phyloP scores from a whole-genome alignment of 129 eudicot species.

The Mikania micrantha region DNA sequence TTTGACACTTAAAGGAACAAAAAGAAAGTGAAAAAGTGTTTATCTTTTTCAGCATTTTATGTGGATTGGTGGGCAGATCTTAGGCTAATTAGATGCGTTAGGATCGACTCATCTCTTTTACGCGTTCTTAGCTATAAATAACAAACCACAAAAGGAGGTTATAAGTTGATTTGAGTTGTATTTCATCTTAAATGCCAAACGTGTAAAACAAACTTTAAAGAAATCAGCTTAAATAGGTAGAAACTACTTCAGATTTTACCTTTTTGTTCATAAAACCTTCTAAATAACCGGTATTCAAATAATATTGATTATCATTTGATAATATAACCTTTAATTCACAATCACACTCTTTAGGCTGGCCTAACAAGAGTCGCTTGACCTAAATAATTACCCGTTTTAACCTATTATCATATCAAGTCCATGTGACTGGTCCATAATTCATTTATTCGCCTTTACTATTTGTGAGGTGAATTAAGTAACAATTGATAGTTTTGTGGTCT shows the following conservation, averaged over 20 bases:
- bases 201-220: not conserved
- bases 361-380: no score
- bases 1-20: constrained; percentile 24
- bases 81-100: constrained; percentile 1
- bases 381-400: not conserved
- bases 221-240: not conserved
- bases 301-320: not conserved
- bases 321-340: no score
- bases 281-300: not conserved
- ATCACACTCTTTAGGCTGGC: no score
- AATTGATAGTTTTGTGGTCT: not conserved
- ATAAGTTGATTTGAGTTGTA: not conserved
- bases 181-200: not conserved
- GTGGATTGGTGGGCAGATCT: constrained; percentile 29
- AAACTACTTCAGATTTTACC: not conserved
- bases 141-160: not conserved
- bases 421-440: not conserved
- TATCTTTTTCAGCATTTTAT: constrained; percentile 30
- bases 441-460: not conserved
- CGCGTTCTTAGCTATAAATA: not conserved
- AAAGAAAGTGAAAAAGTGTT: constrained; percentile 30
- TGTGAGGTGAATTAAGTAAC: not conserved
- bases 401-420: not conserved
- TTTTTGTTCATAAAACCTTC: not conserved
- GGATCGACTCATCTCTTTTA: not conserved